Evolutionary conservation across 1,284 basidiomycete species (phyloP).

Genomic region (Boletus smithii): DNA sequence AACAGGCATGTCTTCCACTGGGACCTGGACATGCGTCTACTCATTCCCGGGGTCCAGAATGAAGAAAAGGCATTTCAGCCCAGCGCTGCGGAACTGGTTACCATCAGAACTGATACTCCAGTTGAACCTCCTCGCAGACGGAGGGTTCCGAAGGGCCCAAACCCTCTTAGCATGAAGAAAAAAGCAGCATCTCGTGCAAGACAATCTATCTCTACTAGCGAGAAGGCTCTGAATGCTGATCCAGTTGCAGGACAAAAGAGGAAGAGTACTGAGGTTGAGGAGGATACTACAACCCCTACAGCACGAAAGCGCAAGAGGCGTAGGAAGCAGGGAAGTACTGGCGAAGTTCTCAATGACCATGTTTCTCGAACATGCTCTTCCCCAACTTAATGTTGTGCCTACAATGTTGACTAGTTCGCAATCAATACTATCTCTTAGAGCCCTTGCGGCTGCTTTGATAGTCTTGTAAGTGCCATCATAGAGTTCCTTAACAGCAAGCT

Average conservation of each 20-base stretch:
- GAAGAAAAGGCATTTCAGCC: slow-evolving; percentile 55
- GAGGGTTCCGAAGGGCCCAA: slow-evolving; percentile 81
- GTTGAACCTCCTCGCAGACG: slow-evolving; percentile 54
- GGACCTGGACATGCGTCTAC: not conserved
- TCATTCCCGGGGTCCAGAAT: slow-evolving; percentile 36
- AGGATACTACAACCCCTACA: not conserved
- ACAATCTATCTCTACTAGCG: too few relatives aligned
- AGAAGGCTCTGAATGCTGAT: too few relatives aligned
- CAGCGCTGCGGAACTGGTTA: slow-evolving; percentile 43
- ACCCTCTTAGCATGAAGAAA: slow-evolving; percentile 92
- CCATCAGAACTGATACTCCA: slow-evolving; percentile 35
- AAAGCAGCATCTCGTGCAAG: slow-evolving; percentile 54
- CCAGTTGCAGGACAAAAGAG: slow-evolving; percentile 19
- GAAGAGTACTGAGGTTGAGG: slow-evolving; percentile 18
- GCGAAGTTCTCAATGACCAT: too few relatives aligned
- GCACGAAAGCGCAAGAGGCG: slow-evolving; percentile 36
- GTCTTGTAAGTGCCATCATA: too few relatives aligned
- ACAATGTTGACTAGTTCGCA: too few relatives aligned
- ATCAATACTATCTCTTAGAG: too few relatives aligned
- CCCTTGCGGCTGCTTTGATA: too few relatives aligned
- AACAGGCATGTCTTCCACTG: slow-evolving; percentile 42
- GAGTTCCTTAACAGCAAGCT: too few relatives aligned
- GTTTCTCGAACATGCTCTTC: too few relatives aligned
- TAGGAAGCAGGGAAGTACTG: slow-evolving; percentile 19
- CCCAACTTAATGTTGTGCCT: too few relatives aligned